Conservation (phyloP, 1,284 basidiomycete genomes). For the Heterobasidion irregulare region DNA sequence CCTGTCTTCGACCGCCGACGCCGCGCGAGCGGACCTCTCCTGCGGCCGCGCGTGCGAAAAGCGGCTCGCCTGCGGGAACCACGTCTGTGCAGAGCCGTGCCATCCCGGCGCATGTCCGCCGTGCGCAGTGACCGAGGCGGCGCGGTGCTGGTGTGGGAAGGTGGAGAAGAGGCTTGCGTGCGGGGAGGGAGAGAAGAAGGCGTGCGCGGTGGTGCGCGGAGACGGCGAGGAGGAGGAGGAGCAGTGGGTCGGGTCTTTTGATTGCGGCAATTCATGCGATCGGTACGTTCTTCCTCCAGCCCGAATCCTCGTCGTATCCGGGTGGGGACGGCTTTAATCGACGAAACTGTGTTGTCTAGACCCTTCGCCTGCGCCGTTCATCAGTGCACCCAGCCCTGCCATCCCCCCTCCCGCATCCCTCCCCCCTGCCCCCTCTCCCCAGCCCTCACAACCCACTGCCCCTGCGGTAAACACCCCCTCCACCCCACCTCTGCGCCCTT, state of each 20-base stretch:
- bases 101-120: constrained; percentile 66
- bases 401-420: constrained; percentile 56
- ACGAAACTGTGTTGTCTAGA: constrained; percentile 23
- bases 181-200: constrained; percentile 42
- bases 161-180: constrained; percentile 54
- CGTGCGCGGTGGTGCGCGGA: constrained; percentile 16
- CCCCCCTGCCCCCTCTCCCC: constrained; percentile 72
- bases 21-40: constrained; percentile 31
- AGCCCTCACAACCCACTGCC: constrained; percentile 59
- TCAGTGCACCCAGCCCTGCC: constrained; percentile 58
- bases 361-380: constrained; percentile 74
- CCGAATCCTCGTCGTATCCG: not conserved
- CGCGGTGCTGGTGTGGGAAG: constrained; percentile 74
- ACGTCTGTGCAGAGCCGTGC: constrained; percentile 53
- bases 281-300: constrained; percentile 28
- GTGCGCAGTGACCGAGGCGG: constrained; percentile 48
- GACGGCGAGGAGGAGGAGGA: constrained; percentile 14
- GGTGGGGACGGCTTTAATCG: too few relatives aligned
- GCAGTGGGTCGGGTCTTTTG: constrained; percentile 64
- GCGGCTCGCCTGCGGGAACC: constrained; percentile 59
- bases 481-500: constrained; percentile 22
- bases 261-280: constrained; percentile 56
- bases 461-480: constrained; percentile 69
- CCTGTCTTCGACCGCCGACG: constrained; percentile 12
- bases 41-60: constrained; percentile 64